Percentiles rank a stretch among this genome's conserved stretches.
Conservation (phyloP, 2,329 filamentous ascomycete genomes). For the Fusarium mexicanum region DNA sequence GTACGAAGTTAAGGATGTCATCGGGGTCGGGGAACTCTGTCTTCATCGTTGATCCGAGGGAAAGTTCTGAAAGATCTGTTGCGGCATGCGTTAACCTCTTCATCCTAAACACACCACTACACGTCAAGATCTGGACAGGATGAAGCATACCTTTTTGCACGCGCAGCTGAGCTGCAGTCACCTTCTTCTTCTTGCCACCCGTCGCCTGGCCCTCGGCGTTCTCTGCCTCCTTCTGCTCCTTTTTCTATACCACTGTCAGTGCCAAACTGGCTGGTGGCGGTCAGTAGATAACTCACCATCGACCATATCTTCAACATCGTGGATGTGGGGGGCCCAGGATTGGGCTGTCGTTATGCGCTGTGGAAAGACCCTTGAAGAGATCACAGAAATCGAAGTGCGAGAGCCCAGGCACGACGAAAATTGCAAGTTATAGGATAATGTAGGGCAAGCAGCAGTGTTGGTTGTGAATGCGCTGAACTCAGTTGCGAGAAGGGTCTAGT, state of each 20-base stretch:
- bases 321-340: conserved; percentile 34
- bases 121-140: neutral
- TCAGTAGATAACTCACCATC: conserved; percentile 70
- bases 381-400: neutral
- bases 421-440: neutral
- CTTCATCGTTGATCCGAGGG: conserved; percentile 81
- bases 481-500: conserved; percentile 29
- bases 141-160: conserved; percentile 84
- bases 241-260: conserved; percentile 70
- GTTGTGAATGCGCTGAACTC: conserved; percentile 12
- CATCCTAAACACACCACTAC: neutral
- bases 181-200: conserved; percentile 95
- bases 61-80: conserved; percentile 82
- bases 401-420: neutral
- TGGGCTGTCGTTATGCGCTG: conserved; percentile 34
- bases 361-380: neutral
- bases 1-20: conserved; percentile 85
- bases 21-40: conserved; percentile 84
- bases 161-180: conserved; percentile 92
- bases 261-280: neutral
- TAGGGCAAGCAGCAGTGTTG: neutral
- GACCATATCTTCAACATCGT: conserved; percentile 99
- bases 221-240: conserved; percentile 95
- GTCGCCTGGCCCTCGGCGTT: conserved; percentile 77
- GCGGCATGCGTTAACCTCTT: conserved; percentile 9